These are phyloP conservation scores for Corylus heterophylla DNA, from an alignment of 306 rosid species.

Conservation along the genomic window DNA sequence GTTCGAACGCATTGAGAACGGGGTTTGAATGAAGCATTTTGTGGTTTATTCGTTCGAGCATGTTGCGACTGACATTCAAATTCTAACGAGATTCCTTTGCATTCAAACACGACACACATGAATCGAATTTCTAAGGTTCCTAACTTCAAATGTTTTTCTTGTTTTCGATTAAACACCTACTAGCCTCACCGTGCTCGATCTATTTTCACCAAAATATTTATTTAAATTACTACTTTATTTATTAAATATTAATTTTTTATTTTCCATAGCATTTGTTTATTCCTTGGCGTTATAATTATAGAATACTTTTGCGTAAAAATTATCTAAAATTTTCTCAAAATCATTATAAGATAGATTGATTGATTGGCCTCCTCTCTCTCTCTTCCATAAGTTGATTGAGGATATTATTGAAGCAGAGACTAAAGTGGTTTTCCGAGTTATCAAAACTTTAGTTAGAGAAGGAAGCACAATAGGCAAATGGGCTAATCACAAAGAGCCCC, in stretches of 20 bases:
- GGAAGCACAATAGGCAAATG: conserved; percentile 1
- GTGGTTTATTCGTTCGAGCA: too few species aligned
- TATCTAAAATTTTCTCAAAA: not conserved
- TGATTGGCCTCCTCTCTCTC: not conserved
- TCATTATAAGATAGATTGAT: not conserved
- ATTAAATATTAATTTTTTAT: not conserved
- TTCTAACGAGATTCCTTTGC: too few species aligned
- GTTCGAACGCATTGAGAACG: too few species aligned
- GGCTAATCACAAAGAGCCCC: not conserved
- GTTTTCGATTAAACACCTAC: not conserved
- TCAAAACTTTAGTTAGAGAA: not conserved
- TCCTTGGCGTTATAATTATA: not conserved
- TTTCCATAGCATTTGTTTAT: not conserved
- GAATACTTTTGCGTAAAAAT: not conserved
- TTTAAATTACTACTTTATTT: too few species aligned
- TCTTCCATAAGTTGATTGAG: not conserved
- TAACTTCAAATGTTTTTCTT: too few species aligned
- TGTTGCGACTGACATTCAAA: too few species aligned
- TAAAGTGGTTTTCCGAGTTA: not conserved
- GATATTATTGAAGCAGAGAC: not conserved
- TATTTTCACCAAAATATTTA: too few species aligned
- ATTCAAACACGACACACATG: too few species aligned
- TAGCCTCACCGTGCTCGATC: too few species aligned
- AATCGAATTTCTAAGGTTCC: too few species aligned
- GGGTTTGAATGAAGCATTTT: too few species aligned